Conservation (phyloP, 768 basidiomycete species). For the Tylopilus rubrobrunneus region DNA sequence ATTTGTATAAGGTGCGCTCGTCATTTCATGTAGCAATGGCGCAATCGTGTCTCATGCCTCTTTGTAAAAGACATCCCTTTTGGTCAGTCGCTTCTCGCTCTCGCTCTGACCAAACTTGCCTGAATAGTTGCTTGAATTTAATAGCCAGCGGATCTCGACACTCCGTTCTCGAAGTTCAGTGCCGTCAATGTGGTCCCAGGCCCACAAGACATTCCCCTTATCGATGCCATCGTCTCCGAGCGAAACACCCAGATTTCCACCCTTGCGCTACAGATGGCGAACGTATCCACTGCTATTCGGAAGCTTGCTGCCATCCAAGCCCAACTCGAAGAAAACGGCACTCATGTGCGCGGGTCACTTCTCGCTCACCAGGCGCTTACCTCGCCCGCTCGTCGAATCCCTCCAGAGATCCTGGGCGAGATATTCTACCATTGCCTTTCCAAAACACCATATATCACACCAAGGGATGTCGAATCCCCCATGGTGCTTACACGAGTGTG, state of each 20-base stretch:
- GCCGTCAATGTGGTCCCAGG: conserved; percentile 9
- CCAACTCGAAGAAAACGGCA: conserved; percentile 16
- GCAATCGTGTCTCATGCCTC: conserved; percentile 32
- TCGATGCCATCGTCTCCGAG: conserved; percentile 20
- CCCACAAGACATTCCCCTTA: conserved; percentile 11
- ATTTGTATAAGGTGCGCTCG: conserved; percentile 19
- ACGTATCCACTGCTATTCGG: conserved; percentile 13
- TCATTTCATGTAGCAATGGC: conserved; percentile 21
- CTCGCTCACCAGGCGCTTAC: conserved; percentile 21
- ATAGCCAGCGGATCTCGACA: conserved; percentile 17
- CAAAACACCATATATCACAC: conserved; percentile 22
- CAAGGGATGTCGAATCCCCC: conserved; percentile 18
- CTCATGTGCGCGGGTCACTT: conserved; percentile 20
- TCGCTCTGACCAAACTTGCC: neutral
- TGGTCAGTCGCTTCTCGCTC: conserved; percentile 10
- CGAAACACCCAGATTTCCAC: conserved; percentile 19
- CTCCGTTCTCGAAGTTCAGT: conserved; percentile 12
- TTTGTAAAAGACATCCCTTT: conserved; percentile 14
- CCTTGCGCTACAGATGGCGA: conserved; percentile 18
- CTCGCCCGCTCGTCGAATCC: conserved; percentile 18
- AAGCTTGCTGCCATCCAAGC: conserved; percentile 17
- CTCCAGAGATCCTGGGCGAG: conserved; percentile 31
- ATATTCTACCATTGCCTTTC: conserved; percentile 29
- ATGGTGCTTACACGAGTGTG: conserved; percentile 28
- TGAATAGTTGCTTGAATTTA: neutral